phyloP scores from a whole-genome alignment of 2,329 filamentous ascomycete species.

The Calonectria pseudoturangicola region DNA sequence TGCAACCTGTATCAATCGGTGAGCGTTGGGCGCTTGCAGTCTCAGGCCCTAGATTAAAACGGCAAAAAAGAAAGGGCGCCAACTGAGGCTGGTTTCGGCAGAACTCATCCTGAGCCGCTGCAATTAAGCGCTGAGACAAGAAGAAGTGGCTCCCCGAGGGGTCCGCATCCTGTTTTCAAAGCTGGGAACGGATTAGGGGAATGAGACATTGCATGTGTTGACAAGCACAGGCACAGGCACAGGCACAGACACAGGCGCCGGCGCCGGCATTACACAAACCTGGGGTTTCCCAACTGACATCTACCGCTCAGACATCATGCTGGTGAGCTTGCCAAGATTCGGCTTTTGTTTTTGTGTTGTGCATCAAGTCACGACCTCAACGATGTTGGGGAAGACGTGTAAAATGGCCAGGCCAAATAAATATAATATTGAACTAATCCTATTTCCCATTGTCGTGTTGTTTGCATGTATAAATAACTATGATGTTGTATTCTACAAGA shows the following conservation, averaged over 20 bases:
- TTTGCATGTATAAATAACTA: slow-evolving; percentile 28
- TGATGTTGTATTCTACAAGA: slow-evolving; percentile 38
- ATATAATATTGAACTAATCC: slow-evolving; percentile 9
- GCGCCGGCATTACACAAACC: background rate
- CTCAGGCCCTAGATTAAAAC: background rate
- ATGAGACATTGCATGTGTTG: slow-evolving; percentile 1
- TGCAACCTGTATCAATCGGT: background rate
- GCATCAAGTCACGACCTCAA: background rate
- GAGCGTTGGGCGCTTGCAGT: slow-evolving; percentile 18
- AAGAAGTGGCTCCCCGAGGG: slow-evolving; percentile 5
- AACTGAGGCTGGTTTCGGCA: slow-evolving; percentile 3
- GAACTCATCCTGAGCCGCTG: background rate
- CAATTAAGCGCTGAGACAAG: slow-evolving; percentile 18
- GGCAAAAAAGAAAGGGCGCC: background rate
- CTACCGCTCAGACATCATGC: background rate
- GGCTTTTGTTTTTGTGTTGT: background rate
- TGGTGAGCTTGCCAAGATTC: background rate
- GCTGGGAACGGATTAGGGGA: background rate
- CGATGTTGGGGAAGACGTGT: background rate
- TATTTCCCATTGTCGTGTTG: slow-evolving; percentile 24
- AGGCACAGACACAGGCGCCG: background rate
- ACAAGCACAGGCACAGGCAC: background rate
- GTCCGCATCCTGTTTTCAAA: background rate
- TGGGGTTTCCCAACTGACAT: background rate
- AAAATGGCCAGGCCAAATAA: background rate